phyloP scores from a whole-genome alignment of 2,329 filamentous ascomycete genomes.

The Pseudocercospora ulei region DNA sequence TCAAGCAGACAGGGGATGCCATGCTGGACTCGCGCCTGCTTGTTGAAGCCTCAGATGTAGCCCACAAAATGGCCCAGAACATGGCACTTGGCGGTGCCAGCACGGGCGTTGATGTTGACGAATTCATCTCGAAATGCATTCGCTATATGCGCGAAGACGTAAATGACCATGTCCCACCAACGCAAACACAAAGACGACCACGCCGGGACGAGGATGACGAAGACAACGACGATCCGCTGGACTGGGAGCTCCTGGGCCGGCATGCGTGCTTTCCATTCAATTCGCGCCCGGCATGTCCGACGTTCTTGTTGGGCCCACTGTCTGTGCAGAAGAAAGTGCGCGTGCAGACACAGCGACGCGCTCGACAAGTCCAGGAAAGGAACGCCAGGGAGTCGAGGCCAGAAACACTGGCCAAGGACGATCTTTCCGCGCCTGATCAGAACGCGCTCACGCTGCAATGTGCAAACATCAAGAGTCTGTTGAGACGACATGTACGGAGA shows the following conservation, averaged over 20 bases:
- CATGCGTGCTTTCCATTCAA: constrained; percentile 65
- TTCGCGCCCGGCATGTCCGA: constrained; percentile 63
- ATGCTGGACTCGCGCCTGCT: constrained; percentile 81
- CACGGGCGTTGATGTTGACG: constrained; percentile 75
- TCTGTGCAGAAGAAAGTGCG: constrained; percentile 79
- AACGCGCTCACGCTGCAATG: constrained; percentile 72
- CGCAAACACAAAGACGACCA: constrained; percentile 21
- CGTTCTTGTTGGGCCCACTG: constrained; percentile 79
- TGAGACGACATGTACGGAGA: constrained; percentile 40
- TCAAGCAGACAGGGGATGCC: constrained; percentile 79
- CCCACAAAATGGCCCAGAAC: constrained; percentile 65
- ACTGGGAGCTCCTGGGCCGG: constrained; percentile 76
- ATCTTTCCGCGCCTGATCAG: constrained; percentile 65
- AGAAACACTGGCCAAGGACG: constrained; percentile 63
- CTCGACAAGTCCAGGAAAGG: constrained; percentile 58
- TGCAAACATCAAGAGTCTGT: constrained; percentile 57
- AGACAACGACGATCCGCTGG: constrained; percentile 61
- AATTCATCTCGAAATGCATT: constrained; percentile 84
- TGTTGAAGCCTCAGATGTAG: constrained; percentile 68
- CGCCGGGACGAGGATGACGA: constrained; percentile 48
- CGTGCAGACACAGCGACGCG: constrained; percentile 59
- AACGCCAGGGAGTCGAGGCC: constrained; percentile 61
- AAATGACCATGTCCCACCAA: constrained; percentile 43
- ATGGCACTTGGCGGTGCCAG: constrained; percentile 62
- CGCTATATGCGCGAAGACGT: constrained; percentile 66